Evolutionary conservation across 2,329 filamentous ascomycete species (phyloP).

Genomic region (Exophiala sideris): DNA sequence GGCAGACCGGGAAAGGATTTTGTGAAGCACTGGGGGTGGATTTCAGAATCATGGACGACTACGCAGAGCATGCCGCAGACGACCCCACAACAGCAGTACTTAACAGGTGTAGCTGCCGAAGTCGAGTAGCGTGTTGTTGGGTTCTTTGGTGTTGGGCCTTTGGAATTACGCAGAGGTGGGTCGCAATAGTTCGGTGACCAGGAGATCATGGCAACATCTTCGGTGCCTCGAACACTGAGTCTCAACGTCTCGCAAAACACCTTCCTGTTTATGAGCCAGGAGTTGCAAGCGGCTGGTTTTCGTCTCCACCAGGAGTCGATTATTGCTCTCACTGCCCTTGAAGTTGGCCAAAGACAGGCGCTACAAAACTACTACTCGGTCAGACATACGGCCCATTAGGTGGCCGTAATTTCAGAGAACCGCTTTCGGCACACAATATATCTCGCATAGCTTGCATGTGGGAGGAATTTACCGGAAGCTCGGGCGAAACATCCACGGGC

Average conservation of each 20-base stretch:
- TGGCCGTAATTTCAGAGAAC: not conserved
- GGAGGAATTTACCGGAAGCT: not conserved
- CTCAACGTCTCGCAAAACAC: not conserved
- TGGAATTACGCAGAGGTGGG: too few species aligned
- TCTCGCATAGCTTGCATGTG: not conserved
- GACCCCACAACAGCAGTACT: too few species aligned
- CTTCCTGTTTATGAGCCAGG: not conserved
- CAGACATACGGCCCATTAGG: not conserved
- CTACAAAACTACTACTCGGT: not conserved
- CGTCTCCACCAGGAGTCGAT: not conserved
- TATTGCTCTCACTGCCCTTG: not conserved
- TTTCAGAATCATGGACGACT: too few species aligned
- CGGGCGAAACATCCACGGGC: too few species aligned
- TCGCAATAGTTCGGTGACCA: not conserved
- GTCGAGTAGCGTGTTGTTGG: too few species aligned
- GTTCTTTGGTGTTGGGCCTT: too few species aligned
- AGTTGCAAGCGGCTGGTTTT: not conserved
- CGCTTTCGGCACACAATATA: not conserved
- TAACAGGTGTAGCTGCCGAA: too few species aligned
- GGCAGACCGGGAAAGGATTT: too few species aligned
- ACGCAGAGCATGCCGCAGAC: too few species aligned
- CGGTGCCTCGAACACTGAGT: not conserved
- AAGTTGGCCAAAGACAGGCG: not conserved
- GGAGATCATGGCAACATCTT: not conserved
- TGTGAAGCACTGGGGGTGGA: too few species aligned